Conservation (phyloP, 2,329 filamentous ascomycete species). For the Dactylonectria estremocensis region DNA sequence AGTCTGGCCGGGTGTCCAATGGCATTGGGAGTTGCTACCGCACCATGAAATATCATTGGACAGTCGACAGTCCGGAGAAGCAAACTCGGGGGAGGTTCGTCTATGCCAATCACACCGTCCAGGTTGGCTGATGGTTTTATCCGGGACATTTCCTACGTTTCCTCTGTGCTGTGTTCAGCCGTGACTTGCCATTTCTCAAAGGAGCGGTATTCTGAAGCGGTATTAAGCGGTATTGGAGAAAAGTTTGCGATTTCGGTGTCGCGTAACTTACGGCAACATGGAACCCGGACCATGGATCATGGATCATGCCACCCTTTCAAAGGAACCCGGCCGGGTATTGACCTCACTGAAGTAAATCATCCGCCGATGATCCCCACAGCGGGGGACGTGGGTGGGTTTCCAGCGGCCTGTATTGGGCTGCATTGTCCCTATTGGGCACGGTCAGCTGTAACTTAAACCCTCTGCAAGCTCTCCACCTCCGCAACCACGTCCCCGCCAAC, state of each 20-base stretch:
- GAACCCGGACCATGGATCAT: constrained; percentile 1
- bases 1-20: constrained; percentile 15
- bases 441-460: no score
- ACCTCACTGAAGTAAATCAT: constrained; percentile 25
- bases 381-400: not conserved
- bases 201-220: no score
- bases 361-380: constrained; percentile 4
- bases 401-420: not conserved
- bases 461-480: not conserved
- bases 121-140: not conserved
- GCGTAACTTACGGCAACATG: no score
- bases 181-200: no score
- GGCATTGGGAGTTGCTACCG: not conserved
- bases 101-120: not conserved
- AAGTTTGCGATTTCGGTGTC: no score
- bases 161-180: no score
- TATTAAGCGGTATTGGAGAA: no score
- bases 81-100: not conserved
- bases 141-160: no score
- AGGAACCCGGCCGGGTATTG: constrained; percentile 28
- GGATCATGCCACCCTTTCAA: constrained; percentile 28
- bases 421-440: no score
- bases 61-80: not conserved
- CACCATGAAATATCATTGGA: not conserved
- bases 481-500: constrained; percentile 1